phyloP scores from a whole-genome alignment of 768 basidiomycete species.

The Daedaleopsis sinensis region DNA sequence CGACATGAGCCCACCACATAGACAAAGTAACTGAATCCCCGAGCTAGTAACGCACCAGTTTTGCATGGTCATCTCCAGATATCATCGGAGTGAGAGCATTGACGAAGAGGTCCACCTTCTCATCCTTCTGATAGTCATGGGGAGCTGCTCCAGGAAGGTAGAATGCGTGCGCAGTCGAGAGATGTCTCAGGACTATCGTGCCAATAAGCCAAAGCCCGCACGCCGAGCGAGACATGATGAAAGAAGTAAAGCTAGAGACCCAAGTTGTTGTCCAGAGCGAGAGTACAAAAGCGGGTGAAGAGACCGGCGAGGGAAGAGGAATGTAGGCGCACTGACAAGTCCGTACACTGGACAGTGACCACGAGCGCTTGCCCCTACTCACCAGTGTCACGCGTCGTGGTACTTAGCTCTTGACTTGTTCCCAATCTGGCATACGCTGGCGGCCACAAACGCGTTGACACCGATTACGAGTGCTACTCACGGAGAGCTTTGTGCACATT shows the following conservation, averaged over 20 bases:
- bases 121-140: conserved; percentile 72
- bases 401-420: neutral
- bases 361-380: neutral
- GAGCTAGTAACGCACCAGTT: conserved; percentile 57
- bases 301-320: neutral
- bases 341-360: too few relatives aligned
- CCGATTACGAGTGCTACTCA: neutral
- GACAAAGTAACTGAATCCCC: neutral
- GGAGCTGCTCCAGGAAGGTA: conserved; percentile 94
- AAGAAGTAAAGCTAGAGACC: neutral
- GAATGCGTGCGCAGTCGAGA: conserved; percentile 57
- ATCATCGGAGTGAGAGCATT: conserved; percentile 91
- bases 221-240: conserved; percentile 9
- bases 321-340: too few relatives aligned
- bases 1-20: conserved; percentile 5
- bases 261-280: neutral
- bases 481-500: too few relatives aligned
- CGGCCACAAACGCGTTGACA: neutral
- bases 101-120: conserved; percentile 78
- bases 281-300: neutral
- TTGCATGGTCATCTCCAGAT: conserved; percentile 63
- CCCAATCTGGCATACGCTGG: neutral
- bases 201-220: conserved; percentile 21
- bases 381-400: neutral
- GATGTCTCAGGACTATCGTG: conserved; percentile 24